Conservation (phyloP, 169 alveolate species). For the Cryptosporidium baileyi region DNA sequence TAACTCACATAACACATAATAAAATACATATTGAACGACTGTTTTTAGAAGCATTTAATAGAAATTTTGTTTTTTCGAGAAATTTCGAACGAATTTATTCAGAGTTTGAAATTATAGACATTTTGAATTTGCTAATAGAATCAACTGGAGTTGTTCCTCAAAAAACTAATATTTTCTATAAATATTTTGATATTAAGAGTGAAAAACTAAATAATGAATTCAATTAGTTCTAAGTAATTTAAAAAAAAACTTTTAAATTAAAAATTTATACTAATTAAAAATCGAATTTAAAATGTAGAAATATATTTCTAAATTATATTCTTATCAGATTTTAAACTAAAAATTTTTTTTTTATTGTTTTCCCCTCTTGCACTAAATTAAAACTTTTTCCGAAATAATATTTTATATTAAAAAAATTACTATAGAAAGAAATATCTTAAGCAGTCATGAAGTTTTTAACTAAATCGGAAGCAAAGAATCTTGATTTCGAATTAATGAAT, state of each 20-base stretch:
- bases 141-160: background rate
- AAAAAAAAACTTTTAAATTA: no score
- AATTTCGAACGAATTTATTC: background rate
- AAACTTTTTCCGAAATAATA: background rate
- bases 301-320: no score
- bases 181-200: no score
- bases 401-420: background rate
- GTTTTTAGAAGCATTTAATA: conserved; percentile 4
- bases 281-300: background rate
- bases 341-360: no score
- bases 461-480: conserved; percentile 71
- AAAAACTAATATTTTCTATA: no score
- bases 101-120: background rate
- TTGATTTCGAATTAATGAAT: conserved; percentile 83
- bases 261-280: background rate
- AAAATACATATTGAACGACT: background rate
- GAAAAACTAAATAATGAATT: no score
- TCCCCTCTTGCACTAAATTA: no score
- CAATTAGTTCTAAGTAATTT: no score
- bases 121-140: conserved; percentile 3
- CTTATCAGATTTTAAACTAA: no score
- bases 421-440: no score
- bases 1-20: background rate
- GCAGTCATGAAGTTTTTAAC: conserved; percentile 41
- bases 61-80: background rate